phyloP scores from a whole-genome alignment of 805 yeast genomes.

The Cyberlindnera maritima region DNA sequence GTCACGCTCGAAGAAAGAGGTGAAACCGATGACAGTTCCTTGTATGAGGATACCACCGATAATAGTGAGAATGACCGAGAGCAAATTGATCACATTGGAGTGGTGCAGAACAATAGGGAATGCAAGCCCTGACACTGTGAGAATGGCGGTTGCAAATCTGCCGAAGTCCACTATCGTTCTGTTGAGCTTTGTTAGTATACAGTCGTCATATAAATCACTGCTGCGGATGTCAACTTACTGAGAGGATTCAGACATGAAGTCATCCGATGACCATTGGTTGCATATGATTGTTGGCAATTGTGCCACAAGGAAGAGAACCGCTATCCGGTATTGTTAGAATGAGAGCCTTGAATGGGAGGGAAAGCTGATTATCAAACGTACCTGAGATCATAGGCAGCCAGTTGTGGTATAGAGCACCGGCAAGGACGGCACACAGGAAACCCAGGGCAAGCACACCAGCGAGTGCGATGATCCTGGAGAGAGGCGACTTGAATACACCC shows the following conservation, averaged over 20 bases:
- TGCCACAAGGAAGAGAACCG: constrained; percentile 48
- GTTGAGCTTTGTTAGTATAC: constrained; percentile 13
- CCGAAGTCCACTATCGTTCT: constrained; percentile 62
- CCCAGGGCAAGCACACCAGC: constrained; percentile 78
- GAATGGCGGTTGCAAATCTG: constrained; percentile 61
- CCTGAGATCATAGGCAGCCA: constrained; percentile 73
- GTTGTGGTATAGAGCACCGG: constrained; percentile 72
- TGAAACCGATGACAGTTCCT: constrained; percentile 69
- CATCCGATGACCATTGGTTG: constrained; percentile 44
- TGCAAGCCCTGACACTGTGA: constrained; percentile 57
- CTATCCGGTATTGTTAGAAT: constrained; percentile 23
- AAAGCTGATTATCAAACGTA: constrained; percentile 24
- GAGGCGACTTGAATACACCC: constrained; percentile 37
- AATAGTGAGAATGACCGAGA: constrained; percentile 61
- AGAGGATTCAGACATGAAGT: constrained; percentile 48
- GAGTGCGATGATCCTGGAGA: constrained; percentile 69
- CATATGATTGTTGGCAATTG: constrained; percentile 58
- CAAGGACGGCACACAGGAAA: constrained; percentile 68
- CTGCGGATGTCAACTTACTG: constrained; percentile 28
- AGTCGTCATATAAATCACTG: too few species aligned
- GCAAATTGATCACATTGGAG: constrained; percentile 51
- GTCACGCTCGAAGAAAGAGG: constrained; percentile 56
- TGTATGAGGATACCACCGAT: constrained; percentile 69
- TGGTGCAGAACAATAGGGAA: constrained; percentile 65
- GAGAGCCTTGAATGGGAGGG: not conserved